A percentile compares a stretch with the other conserved stretches of the same genome.
phyloP scores from a whole-genome alignment of 139 green algal genomes.

The Coelastrella sp. region DNA sequence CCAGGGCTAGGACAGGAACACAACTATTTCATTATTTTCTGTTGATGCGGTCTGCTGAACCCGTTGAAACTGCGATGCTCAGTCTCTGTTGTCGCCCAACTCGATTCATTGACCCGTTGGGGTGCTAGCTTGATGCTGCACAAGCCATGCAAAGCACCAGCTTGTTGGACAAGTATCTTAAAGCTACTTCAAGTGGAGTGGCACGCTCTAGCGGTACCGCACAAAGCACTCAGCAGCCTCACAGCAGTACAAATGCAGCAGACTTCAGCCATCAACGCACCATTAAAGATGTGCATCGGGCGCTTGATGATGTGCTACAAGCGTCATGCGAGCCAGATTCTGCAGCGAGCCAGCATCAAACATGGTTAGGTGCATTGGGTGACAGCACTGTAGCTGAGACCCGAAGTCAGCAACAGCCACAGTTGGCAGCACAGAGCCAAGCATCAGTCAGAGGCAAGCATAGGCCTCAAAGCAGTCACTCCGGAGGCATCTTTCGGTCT shows the following conservation, averaged over 20 bases:
- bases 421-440: no score
- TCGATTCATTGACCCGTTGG: neutral
- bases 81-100: no score
- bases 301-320: neutral
- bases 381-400: no score
- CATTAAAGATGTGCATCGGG: neutral
- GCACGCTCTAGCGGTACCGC: neutral
- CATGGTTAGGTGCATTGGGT: neutral
- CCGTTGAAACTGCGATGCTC: no score
- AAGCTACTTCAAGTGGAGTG: neutral
- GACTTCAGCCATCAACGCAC: neutral
- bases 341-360: neutral
- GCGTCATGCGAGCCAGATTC: neutral
- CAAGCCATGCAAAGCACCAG: neutral
- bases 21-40: no score
- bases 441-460: no score
- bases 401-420: neutral
- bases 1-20: no score
- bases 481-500: neutral
- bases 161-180: conserved; percentile 9
- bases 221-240: neutral
- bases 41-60: no score
- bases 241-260: neutral
- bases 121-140: neutral
- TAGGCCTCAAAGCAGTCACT: neutral